phyloP scores from a whole-genome alignment of 805 yeast genomes.

The Maudiozyma turicensis region DNA sequence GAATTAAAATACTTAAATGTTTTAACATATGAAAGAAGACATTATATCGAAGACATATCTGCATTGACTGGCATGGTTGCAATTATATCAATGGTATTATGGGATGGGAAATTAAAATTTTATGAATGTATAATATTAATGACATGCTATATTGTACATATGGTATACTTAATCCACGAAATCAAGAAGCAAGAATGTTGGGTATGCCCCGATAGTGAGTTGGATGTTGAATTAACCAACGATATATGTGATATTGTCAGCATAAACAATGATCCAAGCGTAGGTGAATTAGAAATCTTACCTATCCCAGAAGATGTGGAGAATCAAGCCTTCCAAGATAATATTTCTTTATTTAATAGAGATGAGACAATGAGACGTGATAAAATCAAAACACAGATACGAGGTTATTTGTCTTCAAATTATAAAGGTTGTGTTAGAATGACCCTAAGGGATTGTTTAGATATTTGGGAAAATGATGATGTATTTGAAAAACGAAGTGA shows the following conservation, averaged over 20 bases:
- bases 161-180: not conserved
- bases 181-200: not conserved
- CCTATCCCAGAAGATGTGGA: not conserved
- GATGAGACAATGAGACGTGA: slow-evolving; percentile 13
- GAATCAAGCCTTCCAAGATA: slow-evolving; percentile 2
- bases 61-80: slow-evolving; percentile 44
- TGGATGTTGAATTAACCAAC: not conserved
- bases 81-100: slow-evolving; percentile 41
- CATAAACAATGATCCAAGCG: not conserved
- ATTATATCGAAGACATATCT: slow-evolving; percentile 51
- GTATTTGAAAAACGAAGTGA: slow-evolving; percentile 4
- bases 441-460: slow-evolving; percentile 19
- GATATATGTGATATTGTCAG: slow-evolving; percentile 1
- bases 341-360: slow-evolving; percentile 10
- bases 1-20: not conserved
- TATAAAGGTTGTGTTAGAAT: slow-evolving; percentile 23
- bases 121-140: slow-evolving; percentile 41
- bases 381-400: slow-evolving; percentile 12
- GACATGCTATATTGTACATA: not conserved
- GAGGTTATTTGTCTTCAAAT: slow-evolving; percentile 16
- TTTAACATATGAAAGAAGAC: slow-evolving; percentile 26
- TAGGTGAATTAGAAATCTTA: not conserved
- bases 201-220: not conserved
- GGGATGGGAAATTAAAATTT: slow-evolving; percentile 45
- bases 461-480: slow-evolving; percentile 22